Evolutionary conservation across 768 basidiomycete genomes (phyloP).

Genomic region (Pholiota microspora): DNA sequence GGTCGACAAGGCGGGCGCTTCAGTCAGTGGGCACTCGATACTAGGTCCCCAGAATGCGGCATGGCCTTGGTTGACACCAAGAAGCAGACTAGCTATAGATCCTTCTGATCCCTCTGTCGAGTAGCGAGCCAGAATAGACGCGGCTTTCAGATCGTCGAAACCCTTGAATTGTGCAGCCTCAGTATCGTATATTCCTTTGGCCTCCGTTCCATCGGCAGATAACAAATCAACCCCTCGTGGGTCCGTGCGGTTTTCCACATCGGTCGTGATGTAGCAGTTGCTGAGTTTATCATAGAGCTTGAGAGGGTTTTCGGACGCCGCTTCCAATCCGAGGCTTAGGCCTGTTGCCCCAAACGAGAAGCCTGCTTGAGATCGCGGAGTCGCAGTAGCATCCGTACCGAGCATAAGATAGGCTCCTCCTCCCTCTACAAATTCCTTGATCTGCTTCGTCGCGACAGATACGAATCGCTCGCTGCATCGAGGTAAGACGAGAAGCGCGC

Average conservation of each 20-base stretch:
- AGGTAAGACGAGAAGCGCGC: conserved; percentile 81
- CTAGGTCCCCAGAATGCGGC: conserved; percentile 56
- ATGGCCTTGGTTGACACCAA: conserved; percentile 42
- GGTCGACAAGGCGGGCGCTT: conserved; percentile 31
- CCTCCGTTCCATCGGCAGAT: conserved; percentile 20
- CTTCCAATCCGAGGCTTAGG: conserved; percentile 27
- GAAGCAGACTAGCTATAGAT: conserved; percentile 30
- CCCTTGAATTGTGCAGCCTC: conserved; percentile 27
- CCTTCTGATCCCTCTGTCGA: conserved; percentile 7
- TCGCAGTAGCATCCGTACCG: conserved; percentile 51
- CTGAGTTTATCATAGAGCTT: conserved; percentile 34
- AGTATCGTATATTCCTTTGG: conserved; percentile 27
- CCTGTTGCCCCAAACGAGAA: conserved; percentile 34
- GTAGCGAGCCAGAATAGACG: conserved; percentile 31
- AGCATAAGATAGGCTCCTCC: conserved; percentile 77
- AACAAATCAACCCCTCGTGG: conserved; percentile 17
- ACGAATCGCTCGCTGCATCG: conserved; percentile 46
- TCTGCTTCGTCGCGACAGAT: conserved; percentile 37
- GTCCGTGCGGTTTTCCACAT: conserved; percentile 7
- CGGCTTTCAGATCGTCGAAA: conserved; percentile 23
- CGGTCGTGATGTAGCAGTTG: conserved; percentile 27
- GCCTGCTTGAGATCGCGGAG: conserved; percentile 20
- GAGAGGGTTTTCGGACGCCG: conserved; percentile 24
- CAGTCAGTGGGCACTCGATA: conserved; percentile 51
- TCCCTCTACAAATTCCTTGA: conserved; percentile 57